phyloP scores from a whole-genome alignment of 192 early-diverging fungal genomes.

The Linnemannia hyalina region DNA sequence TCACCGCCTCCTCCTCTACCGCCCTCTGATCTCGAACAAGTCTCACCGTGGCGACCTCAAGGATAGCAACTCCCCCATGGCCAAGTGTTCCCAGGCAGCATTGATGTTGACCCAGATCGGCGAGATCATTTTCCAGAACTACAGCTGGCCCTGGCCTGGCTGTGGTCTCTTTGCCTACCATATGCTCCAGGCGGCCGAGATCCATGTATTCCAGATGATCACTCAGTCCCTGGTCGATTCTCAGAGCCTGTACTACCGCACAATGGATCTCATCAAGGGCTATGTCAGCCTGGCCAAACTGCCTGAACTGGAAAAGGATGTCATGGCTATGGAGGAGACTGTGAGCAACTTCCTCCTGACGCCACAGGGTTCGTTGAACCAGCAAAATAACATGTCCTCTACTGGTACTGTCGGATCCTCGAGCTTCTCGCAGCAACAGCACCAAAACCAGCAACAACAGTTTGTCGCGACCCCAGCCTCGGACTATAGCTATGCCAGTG shows the following conservation, averaged over 20 bases:
- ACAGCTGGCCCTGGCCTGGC: conserved; percentile 56
- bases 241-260: conserved; percentile 47
- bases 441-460: conserved; percentile 41
- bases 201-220: conserved; percentile 56
- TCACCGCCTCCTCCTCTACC: conserved; percentile 39
- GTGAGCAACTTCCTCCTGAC: conserved; percentile 47
- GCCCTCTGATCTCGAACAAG: conserved; percentile 50
- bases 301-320: conserved; percentile 45
- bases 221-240: conserved; percentile 38
- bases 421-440: conserved; percentile 13
- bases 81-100: conserved; percentile 49
- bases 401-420: not conserved
- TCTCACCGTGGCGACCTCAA: conserved; percentile 39
- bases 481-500: conserved; percentile 49
- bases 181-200: conserved; percentile 54
- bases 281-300: conserved; percentile 50
- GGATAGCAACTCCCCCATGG: conserved; percentile 39
- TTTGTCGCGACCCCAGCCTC: conserved; percentile 49
- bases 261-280: conserved; percentile 53
- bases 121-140: conserved; percentile 57
- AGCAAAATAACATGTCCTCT: not conserved
- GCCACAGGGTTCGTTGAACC: conserved; percentile 7
- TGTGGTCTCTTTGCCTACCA: conserved; percentile 57
- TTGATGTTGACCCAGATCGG: conserved; percentile 49
- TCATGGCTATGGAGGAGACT: conserved; percentile 51